These are phyloP conservation scores for Obelidium mucronatum DNA, from an alignment of 192 early-diverging fungal species.

Conservation along the genomic window DNA sequence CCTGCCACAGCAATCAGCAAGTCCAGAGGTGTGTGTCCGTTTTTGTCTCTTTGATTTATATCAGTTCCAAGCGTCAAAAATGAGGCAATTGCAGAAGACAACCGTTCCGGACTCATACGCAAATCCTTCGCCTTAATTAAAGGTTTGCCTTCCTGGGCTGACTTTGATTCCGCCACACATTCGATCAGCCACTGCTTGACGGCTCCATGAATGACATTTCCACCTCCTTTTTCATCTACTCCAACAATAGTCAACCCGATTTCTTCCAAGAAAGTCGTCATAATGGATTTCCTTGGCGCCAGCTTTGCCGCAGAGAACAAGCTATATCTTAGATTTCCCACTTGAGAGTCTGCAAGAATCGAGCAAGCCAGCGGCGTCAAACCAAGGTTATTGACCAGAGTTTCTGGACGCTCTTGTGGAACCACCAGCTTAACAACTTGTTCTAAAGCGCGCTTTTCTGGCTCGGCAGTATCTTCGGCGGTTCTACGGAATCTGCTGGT, in stretches of 20 bases:
- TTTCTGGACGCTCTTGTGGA: not conserved
- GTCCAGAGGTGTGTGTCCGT: constrained; percentile 12
- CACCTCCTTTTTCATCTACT: not conserved
- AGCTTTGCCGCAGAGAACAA: not conserved
- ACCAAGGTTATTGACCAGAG: not conserved
- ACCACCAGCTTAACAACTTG: too few relatives aligned
- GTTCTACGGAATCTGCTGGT: not conserved
- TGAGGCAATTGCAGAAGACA: not conserved
- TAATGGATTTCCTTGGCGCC: not conserved
- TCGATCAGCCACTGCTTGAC: constrained; percentile 4
- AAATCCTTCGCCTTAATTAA: not conserved
- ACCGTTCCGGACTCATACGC: not conserved
- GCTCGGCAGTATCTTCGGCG: not conserved
- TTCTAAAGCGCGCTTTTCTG: not conserved
- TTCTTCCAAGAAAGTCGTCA: not conserved
- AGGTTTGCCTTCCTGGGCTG: not conserved
- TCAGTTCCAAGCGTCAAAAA: not conserved
- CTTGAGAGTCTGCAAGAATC: not conserved
- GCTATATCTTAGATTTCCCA: not conserved
- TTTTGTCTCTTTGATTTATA: not conserved
- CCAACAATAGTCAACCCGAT: not conserved
- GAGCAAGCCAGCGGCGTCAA: not conserved
- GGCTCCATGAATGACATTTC: constrained; percentile 20
- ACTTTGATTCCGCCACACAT: not conserved
- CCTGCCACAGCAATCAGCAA: not conserved